phyloP scores from a whole-genome alignment of 768 basidiomycete genomes.

The Dioszegia aurantiaca region DNA sequence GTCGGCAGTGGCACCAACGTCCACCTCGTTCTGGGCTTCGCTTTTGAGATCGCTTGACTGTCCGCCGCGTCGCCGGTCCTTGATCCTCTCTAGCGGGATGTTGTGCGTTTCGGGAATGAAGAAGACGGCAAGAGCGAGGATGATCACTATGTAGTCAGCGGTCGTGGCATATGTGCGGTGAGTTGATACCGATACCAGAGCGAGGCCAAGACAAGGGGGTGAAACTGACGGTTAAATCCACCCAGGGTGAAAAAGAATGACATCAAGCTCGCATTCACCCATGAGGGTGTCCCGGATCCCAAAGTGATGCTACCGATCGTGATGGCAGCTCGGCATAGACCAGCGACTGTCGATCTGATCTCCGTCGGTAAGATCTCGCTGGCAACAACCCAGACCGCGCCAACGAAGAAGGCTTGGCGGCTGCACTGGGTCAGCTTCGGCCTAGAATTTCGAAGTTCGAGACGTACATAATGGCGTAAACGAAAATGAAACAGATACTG shows the following conservation, averaged over 20 bases:
- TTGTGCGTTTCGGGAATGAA: conserved; percentile 9
- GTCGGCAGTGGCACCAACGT: too few species aligned
- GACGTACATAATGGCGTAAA: conserved; percentile 3
- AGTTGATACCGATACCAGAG: not conserved
- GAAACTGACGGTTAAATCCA: conserved; percentile 4
- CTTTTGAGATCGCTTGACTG: too few species aligned
- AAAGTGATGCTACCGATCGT: not conserved
- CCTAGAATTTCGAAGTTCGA: not conserved
- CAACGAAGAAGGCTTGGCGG: conserved; percentile 5
- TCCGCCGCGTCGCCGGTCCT: not conserved
- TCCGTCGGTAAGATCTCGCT: conserved; percentile 2
- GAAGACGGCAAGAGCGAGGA: not conserved
- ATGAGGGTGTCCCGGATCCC: not conserved
- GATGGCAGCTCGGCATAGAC: not conserved
- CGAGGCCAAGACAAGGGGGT: too few species aligned
- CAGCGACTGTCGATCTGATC: not conserved
- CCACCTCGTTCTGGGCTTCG: too few species aligned
- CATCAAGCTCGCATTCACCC: not conserved
- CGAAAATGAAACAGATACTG: not conserved
- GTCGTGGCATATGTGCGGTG: not conserved
- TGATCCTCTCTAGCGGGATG: not conserved
- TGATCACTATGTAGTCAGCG: not conserved
- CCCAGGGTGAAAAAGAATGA: conserved; percentile 4
- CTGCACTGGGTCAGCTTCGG: not conserved
- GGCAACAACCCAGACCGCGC: not conserved